Base-by-base conservation (phyloP, 2,329 filamentous ascomycete species). In the Neonectria punicea region DNA sequence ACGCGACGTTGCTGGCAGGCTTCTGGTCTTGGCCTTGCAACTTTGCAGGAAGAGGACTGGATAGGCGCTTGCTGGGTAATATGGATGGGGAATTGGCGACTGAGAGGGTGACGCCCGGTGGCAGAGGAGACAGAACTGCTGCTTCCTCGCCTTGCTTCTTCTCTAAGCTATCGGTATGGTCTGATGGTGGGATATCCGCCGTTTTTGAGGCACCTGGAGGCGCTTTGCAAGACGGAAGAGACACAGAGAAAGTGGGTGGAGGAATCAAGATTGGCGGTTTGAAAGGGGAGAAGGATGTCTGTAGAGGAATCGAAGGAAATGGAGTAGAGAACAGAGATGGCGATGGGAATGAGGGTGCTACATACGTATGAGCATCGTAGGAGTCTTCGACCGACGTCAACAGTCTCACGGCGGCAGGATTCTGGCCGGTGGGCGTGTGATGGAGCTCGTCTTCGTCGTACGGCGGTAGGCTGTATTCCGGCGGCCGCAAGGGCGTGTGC, bases 341-440 rank as follows among this genome's bases (percentile, higher is more conserved):
- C 50, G 55, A 66, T 44, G 65, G 66, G 44, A 62, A 65, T 53
- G 57, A 58, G 34, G 63, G 53, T 69, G 75, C 74, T 80, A 90
- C 88, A 82, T 90, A 90, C 87, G 85, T 82, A 75, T 82, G 79
- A 61, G 67, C 82, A 79, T 80, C 80, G 72, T 75, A 70, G n/a
- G 84, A 79, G 51, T 89, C 87, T 73, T 90, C 88, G 76, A 88
- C 83, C 7, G 87, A 89, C 57, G 88, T 90, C 79, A 91, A 80
- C 72, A 91, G 80, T 72, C 89, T 84, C 59, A 90, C 84, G 66
- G 84, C 86, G 36, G 87, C 83, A 49, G 83, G 78, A 73, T 85
- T 85, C 61, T 82, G 79, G 64, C 81, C 80, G 43, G 80, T 80
- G 18, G 82, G 82, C 30, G 81, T 84, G 67, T 82, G 80, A 70